Base-by-base conservation (phyloP, 2,329 filamentous ascomycete genomes). In the Celoporthe dispersa region DNA sequence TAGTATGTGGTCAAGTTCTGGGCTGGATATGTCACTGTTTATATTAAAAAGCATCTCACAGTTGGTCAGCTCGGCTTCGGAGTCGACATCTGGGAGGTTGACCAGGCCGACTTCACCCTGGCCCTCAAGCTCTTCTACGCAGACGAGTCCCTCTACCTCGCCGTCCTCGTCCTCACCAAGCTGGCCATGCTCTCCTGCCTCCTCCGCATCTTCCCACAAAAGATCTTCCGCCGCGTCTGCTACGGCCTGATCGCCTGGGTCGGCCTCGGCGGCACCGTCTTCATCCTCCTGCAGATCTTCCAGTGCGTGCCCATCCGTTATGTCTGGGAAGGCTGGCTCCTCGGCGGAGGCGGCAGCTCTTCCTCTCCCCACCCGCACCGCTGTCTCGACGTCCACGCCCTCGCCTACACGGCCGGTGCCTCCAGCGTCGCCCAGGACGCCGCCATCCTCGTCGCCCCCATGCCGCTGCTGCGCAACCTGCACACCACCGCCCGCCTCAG, bases 41-140 rank as follows among this genome's bases (percentile, higher is more conserved):
- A 22, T 4, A 22, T 16, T 57, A 8, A 57, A n/a, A 25, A 73
- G 71, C 22, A 55, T 28, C 8, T 5, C 5, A 14, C 63, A 79
- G 79, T 75, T 28, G 74, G 76, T 1, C 66, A 74, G 0, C 57
- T 74, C 1, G 78, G 75, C 0, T 80, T 81, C 51, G 81, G 81
- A 5, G 76, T 78, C 25, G 81, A 82, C 66, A 76, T 82, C 1
- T 82, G 81, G 81, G 78, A 77, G 22, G 73, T 82, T 0, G 62
- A 75, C 8, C 60, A 72, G 7, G 72, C 75, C 0, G 67, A 66
- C 2, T 73, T 81, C n/a, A 77, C 77, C 0, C 62, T 68, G 9
- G 77, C 76, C 3, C 74, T 82, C 44, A 78, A 76, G 78, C 66
- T 79, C 14, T 79, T 80, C 71, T 81, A 77, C 73, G 68, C 77